phyloP scores from a whole-genome alignment of 257 asterid genomes.

The Pogostemon cablin region DNA sequence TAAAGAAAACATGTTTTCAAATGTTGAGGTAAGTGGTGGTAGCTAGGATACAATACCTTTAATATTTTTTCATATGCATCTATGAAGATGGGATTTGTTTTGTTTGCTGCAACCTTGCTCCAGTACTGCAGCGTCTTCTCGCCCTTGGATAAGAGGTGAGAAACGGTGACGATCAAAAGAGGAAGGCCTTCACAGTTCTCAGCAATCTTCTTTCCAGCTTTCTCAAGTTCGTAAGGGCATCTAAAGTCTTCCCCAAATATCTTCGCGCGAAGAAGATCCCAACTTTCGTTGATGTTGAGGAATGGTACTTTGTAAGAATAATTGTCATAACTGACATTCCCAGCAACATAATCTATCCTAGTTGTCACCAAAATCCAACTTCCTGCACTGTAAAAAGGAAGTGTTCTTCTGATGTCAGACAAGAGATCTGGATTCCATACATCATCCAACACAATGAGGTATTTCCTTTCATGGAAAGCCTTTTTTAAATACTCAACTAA shows the following conservation, averaged over 20 bases:
- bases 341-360: background rate
- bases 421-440: background rate
- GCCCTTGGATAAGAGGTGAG: background rate
- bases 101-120: background rate
- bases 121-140: background rate
- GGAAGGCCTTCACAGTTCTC: no score
- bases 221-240: no score
- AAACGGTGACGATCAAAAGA: background rate
- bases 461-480: background rate
- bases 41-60: background rate
- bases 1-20: background rate
- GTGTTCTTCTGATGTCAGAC: background rate
- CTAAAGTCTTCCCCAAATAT: no score
- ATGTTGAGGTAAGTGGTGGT: background rate
- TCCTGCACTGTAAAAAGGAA: background rate
- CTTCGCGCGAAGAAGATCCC: no score
- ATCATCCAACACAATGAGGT: constrained; percentile 26
- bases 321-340: no score
- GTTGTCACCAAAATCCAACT: constrained; percentile 24
- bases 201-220: no score
- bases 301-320: no score
- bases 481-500: background rate
- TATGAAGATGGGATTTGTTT: background rate
- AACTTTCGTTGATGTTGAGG: no score
- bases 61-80: background rate